Evolutionary conservation across 2,329 filamentous ascomycete species (phyloP).

Genomic region (Penicillium paneum): DNA sequence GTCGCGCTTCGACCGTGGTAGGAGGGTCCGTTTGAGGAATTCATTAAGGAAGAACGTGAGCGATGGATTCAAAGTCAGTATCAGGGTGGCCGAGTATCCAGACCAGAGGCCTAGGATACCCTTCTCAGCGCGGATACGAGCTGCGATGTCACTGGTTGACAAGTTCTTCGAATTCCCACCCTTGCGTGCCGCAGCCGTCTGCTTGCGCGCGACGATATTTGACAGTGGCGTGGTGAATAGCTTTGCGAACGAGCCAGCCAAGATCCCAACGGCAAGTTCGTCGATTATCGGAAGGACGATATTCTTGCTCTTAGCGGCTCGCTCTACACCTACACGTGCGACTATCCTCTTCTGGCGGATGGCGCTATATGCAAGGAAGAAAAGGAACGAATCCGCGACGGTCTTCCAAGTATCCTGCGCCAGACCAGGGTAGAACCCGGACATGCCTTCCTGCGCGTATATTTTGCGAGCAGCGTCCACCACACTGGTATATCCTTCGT

Average conservation of each 20-base stretch:
- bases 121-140: constrained; percentile 64
- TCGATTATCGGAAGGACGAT: constrained; percentile 59
- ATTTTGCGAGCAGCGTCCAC: constrained; percentile 69
- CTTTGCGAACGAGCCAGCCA: constrained; percentile 72
- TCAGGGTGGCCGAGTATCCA: constrained; percentile 75
- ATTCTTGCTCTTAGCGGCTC: constrained; percentile 25
- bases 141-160: constrained; percentile 57
- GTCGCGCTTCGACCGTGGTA: constrained; percentile 53
- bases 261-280: constrained; percentile 67
- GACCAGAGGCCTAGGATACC: constrained; percentile 79
- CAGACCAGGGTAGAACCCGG: constrained; percentile 69
- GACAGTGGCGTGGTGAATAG: constrained; percentile 75
- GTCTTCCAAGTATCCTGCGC: constrained; percentile 64
- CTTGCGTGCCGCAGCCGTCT: constrained; percentile 56
- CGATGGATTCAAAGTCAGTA: constrained; percentile 80
- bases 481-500: constrained; percentile 61
- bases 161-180: constrained; percentile 3
- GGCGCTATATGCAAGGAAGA: constrained; percentile 76
- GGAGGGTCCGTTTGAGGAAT: constrained; percentile 59
- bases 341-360: constrained; percentile 47
- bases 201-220: constrained; percentile 78
- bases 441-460: constrained; percentile 66
- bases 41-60: constrained; percentile 83
- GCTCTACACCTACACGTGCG: constrained; percentile 26
- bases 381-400: constrained; percentile 73